Base-by-base conservation (phyloP, 148 eudicot genomes). In the Camellia granthamiana region DNA sequence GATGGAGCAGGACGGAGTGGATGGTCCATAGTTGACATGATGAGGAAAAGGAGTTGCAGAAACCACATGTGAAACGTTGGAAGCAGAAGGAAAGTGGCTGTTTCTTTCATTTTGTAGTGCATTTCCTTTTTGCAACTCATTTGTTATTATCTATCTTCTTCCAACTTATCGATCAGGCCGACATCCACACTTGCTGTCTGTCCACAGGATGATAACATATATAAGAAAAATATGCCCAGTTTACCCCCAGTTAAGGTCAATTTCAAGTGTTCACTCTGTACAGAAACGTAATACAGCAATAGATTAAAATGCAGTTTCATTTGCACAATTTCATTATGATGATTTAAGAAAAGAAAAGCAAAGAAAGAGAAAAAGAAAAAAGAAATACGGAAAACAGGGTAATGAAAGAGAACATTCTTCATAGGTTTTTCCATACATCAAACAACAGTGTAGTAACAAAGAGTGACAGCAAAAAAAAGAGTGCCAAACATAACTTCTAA, bases 31-130 rank as follows among this genome's bases (percentile, higher is more conserved):
- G 67, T 61, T 0, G 73, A 77, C 52, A 23, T 66, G 51, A 77
- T 4, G 61, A 66, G 41, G n/a, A 65, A 51, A 77, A 52, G 63
- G 46, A 58, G 51, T 55, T 67, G n/a, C 60, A 16, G 49, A 67
- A 54, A 7, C 54, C 38, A 67, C 59, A 51, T 52, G 46, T 51
- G 74, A 54, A 49, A 18, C 62, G 23, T 68, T 52, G 21, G 74
- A 11, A 54, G 15, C 19, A 47, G n/a, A 46, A 60, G 56, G 55
- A 79, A 30, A 72, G 82, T 72, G 77, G 77, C 38, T 72, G 82
- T 80, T 80, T 67, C 82, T 80, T 80, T 80, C 82, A 80, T 72
- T 47, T 71, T 46, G 14, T 72, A 70, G 58, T 72, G 71, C 44
- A 21, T 61, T 72, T 56, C 81, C 76, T 79, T 78, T 30, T 3